Evolutionary conservation across 2,329 filamentous ascomycete species (phyloP).

Genomic region (Sarocladium brachiariae): DNA sequence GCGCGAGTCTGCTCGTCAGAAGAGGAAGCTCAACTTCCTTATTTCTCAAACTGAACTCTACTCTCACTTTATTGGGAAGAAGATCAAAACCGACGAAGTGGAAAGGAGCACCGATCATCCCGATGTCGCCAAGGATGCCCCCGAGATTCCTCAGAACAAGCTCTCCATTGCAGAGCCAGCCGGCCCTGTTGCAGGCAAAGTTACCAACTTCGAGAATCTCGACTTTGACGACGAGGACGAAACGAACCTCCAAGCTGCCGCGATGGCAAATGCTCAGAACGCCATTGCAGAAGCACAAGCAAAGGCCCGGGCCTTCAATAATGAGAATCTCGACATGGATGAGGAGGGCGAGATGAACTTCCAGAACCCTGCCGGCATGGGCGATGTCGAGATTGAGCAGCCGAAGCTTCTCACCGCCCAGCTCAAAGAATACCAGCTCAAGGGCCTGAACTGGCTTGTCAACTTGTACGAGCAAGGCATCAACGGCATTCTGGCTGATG

Average conservation of each 20-base stretch:
- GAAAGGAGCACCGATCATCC: conserved; percentile 83
- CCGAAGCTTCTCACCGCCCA: conserved; percentile 89
- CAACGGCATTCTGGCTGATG: conserved; percentile 96
- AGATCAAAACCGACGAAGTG: conserved; percentile 95
- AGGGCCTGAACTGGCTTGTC: conserved; percentile 98
- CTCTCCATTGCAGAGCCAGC: conserved; percentile 46
- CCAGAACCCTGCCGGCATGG: conserved; percentile 93
- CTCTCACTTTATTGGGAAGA: conserved; percentile 98
- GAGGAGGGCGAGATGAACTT: conserved; percentile 99
- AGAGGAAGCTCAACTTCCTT: conserved; percentile 97
- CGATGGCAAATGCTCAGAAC: conserved; percentile 92
- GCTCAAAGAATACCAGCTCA: conserved; percentile 97
- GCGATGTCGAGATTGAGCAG: conserved; percentile 89
- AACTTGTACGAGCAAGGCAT: conserved; percentile 99
- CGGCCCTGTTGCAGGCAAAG: conserved; percentile 56
- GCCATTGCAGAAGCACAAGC: conserved; percentile 92
- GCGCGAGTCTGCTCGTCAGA: conserved; percentile 93
- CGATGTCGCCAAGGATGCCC: conserved; percentile 52
- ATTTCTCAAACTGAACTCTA: conserved; percentile 98
- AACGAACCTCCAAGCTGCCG: conserved; percentile 68
- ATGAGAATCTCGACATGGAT: conserved; percentile 61
- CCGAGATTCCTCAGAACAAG: conserved; percentile 32
- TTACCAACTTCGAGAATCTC: conserved; percentile 89
- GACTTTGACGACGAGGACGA: conserved; percentile 97
- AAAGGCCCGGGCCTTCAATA: conserved; percentile 89